These are phyloP conservation scores for Blastomyces parvus DNA, from an alignment of 2,329 filamentous ascomycete species.

Conservation along the genomic window DNA sequence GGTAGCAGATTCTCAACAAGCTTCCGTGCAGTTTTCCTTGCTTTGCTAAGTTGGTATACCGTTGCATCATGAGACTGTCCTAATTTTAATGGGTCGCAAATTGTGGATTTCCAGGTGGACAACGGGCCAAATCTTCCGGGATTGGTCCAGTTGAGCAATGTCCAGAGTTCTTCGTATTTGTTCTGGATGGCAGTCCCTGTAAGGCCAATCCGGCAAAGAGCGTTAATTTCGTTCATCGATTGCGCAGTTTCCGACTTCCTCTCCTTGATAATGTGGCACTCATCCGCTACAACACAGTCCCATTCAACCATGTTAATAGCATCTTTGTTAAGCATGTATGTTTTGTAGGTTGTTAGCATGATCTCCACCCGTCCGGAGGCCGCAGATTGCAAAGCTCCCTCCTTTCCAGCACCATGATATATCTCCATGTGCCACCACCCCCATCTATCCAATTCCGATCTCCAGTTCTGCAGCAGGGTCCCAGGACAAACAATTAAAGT, in stretches of 20 bases:
- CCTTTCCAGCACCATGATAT: conserved; percentile 66
- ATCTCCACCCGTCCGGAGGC: conserved; percentile 71
- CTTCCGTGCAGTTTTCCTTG: conserved; percentile 71
- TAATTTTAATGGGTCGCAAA: conserved; percentile 69
- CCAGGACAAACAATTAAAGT: conserved; percentile 83
- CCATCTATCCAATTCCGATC: conserved; percentile 75
- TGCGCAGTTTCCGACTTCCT: conserved; percentile 64
- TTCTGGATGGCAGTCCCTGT: conserved; percentile 97
- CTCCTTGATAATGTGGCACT: conserved; percentile 86
- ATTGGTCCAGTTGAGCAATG: conserved; percentile 90
- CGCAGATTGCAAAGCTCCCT: conserved; percentile 62
- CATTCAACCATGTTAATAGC: conserved; percentile 77
- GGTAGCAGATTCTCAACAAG: conserved; percentile 82
- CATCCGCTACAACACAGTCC: conserved; percentile 91
- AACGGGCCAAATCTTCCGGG: conserved; percentile 62
- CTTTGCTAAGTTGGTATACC: conserved; percentile 66
- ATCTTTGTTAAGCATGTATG: conserved; percentile 67
- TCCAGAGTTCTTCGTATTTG: conserved; percentile 96
- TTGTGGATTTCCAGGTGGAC: conserved; percentile 66
- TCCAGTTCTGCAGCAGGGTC: conserved; percentile 84
- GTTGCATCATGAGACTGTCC: conserved; percentile 93
- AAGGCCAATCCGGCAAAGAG: conserved; percentile 82
- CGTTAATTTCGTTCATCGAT: conserved; percentile 83
- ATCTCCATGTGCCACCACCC: conserved; percentile 88
- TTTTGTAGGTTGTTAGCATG: conserved; percentile 88